Percentiles rank a stretch among this genome's conserved stretches.
phyloP scores from a whole-genome alignment of 177 flowering plant genomes.

The Tripterygium wilfordii region DNA sequence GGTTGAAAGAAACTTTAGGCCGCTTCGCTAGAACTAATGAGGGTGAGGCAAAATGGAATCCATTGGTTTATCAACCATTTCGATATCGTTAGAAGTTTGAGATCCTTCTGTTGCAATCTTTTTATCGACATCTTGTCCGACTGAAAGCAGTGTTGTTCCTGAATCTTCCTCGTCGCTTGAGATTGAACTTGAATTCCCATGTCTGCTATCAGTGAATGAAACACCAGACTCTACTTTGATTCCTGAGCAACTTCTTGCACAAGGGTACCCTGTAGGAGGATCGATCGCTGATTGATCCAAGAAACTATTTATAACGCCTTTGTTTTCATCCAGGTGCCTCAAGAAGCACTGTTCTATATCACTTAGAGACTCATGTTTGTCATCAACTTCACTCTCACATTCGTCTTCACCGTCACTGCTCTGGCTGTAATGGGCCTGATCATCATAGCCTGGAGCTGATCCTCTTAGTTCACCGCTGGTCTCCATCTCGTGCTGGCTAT shows the following conservation, averaged over 20 bases:
- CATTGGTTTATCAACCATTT: constrained; percentile 26
- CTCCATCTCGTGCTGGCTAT: constrained; percentile 60
- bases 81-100: constrained; percentile 13
- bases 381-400: constrained; percentile 23
- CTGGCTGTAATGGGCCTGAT: constrained; percentile 27
- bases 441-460: constrained; percentile 38
- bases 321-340: constrained; percentile 43
- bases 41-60: constrained; percentile 15
- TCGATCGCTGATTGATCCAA: constrained; percentile 12
- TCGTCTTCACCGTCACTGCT: constrained; percentile 24
- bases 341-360: constrained; percentile 71
- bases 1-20: constrained; percentile 7
- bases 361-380: constrained; percentile 23
- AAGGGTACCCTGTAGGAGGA: constrained; percentile 16
- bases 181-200: constrained; percentile 29
- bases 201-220: constrained; percentile 43
- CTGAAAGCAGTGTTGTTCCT: constrained; percentile 13
- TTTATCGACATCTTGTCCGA: constrained; percentile 1
- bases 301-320: constrained; percentile 15
- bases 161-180: constrained; percentile 47
- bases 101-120: constrained; percentile 14
- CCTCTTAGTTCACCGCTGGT: constrained; percentile 53
- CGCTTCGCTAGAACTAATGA: constrained; percentile 10
- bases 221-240: constrained; percentile 30
- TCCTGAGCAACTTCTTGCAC: constrained; percentile 21